phyloP scores from a whole-genome alignment of 305 asterid genomes.

The Fraxinus nigra region DNA sequence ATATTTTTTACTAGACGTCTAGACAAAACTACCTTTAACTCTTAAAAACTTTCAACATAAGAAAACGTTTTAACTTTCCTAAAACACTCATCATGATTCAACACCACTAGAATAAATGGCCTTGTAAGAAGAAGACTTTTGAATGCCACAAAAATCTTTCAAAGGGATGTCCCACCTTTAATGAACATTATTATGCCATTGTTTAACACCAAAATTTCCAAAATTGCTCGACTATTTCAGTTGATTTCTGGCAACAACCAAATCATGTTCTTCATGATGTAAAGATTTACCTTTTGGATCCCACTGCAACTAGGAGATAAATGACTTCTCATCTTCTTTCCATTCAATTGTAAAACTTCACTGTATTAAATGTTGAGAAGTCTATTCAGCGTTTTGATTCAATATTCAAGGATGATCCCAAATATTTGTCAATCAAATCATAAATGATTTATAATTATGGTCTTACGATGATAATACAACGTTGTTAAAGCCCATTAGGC shows the following conservation, averaged over 20 bases:
- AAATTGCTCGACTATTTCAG: not conserved
- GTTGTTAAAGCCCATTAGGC: not conserved
- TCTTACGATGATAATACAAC: not conserved
- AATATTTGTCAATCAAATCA: constrained; percentile 11
- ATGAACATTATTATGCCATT: not conserved
- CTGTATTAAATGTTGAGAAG: constrained; percentile 21
- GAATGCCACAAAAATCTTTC: not conserved
- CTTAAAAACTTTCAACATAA: not conserved
- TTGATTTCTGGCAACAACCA: not conserved
- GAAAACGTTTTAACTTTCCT: not conserved
- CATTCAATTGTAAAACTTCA: constrained; percentile 14
- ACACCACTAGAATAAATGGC: not conserved
- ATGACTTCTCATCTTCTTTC: constrained; percentile 36
- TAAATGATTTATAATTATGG: not conserved
- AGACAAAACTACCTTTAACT: not conserved
- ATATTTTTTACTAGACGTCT: not conserved
- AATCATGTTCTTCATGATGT: not conserved
- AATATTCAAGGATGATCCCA: not conserved
- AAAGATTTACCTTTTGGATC: constrained; percentile 3
- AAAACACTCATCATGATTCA: not conserved
- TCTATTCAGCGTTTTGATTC: constrained; percentile 23
- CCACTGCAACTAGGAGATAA: constrained; percentile 14
- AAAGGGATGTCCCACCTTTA: not conserved
- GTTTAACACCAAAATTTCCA: not conserved
- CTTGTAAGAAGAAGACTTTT: not conserved